Evolutionary conservation across 2,329 filamentous ascomycete genomes (phyloP).

Genomic region (Lasiodiplodia sp.): DNA sequence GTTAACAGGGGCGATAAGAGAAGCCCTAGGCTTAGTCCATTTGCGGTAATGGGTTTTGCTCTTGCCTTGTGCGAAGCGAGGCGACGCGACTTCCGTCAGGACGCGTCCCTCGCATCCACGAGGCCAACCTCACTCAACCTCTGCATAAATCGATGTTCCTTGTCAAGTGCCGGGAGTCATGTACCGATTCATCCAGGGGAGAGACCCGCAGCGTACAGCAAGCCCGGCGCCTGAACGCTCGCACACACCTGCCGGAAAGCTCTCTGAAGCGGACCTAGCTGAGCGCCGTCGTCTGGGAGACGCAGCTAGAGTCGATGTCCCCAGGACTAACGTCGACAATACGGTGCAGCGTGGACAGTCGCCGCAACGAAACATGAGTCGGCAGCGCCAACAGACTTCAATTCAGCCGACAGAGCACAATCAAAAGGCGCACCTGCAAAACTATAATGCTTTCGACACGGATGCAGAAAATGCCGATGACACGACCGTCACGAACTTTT

Average conservation of each 20-base stretch:
- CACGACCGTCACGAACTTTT: slow-evolving; percentile 9
- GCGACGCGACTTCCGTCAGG: slow-evolving; percentile 1
- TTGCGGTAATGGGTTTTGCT: neutral
- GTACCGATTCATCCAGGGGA: neutral
- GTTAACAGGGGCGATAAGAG: slow-evolving; percentile 18
- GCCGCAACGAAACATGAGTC: neutral
- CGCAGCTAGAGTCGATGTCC: slow-evolving; percentile 4
- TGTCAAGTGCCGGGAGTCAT: neutral
- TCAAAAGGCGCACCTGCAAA: neutral
- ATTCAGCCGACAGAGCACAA: neutral
- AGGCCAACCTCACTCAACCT: neutral
- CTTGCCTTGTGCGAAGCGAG: neutral
- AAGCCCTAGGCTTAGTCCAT: neutral
- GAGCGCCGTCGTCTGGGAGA: neutral
- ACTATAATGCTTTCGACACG: slow-evolving; percentile 19
- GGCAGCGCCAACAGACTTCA: neutral
- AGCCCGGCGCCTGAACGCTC: slow-evolving; percentile 2
- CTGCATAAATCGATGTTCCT: neutral
- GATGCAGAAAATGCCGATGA: slow-evolving; percentile 24
- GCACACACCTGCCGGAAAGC: neutral
- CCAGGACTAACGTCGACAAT: neutral
- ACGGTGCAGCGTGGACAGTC: neutral
- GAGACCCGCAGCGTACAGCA: neutral
- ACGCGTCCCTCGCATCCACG: slow-evolving; percentile 11
- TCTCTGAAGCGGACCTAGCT: neutral